Base-by-base conservation (phyloP, 768 basidiomycete genomes). In the Pisolithus orientalis region DNA sequence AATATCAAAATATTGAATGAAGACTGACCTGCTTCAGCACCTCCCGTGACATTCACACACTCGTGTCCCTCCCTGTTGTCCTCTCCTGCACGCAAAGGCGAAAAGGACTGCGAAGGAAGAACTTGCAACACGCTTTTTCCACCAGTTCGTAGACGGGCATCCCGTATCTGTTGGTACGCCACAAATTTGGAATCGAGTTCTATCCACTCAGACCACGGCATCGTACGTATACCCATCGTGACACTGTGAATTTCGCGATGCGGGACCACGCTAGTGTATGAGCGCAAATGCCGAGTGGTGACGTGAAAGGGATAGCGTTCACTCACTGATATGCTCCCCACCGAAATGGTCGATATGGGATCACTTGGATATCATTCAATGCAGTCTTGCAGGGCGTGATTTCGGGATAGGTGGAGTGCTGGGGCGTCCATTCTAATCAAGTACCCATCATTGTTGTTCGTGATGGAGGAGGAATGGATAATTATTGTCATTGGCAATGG, bases 151-250 rank as follows among this genome's bases (percentile, higher is more conserved):
- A 87, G 72, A 39, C 87, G 79, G 51, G 78, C 73, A 11, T 71
- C 66, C 38, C 80, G 79, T 45, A 90, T 81, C 9, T 67, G 69
- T 61, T 86, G 78, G 59, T 83, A 83, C 25, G 60, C 57, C 14
- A 70, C 65, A 60, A 81, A 85, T 46, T 79, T 71, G 49, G 78
- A 72, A 66, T 89, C 87, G 31, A 87, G 73, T 71, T 90, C 85
- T 49, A 88, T 82, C 87, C 88, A 90, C 48, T 85, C 80, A 16
- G 76, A 72, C 82, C 83, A 90, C 7, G 72, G 72, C 85, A 90
- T 87, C 45, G 65, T 73, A 28, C 82, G 77, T 58, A 86, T 79
- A 54, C 82, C 85, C 85, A 87, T 87, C 31, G 83, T 87, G 17
- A 86, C 75, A 55, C 84, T 86, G 46, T 5, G 21, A 21, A 21